These are phyloP conservation scores for Fraxinus floribunda DNA, from an alignment of 305 asterid species.

Conservation along the genomic window DNA sequence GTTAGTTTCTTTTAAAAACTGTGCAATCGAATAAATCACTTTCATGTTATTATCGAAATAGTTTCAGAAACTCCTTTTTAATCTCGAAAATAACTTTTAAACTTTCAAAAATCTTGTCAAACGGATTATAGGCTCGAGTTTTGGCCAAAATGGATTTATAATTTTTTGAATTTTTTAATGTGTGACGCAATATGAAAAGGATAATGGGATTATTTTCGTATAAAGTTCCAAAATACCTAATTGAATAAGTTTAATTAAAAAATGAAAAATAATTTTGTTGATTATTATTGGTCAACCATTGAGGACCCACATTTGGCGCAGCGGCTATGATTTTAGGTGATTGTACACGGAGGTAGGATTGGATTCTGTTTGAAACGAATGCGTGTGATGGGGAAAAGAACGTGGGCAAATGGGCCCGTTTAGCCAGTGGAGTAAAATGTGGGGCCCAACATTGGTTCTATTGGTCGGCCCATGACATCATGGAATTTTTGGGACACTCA, in stretches of 20 bases:
- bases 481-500: conserved; percentile 10
- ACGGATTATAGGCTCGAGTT: no score
- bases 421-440: neutral
- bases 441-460: conserved; percentile 24
- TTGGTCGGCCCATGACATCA: conserved; percentile 34
- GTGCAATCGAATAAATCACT: no score
- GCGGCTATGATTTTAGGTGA: conserved; percentile 26
- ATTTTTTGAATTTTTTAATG: neutral
- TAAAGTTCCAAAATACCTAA: neutral
- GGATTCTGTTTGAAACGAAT: conserved; percentile 14
- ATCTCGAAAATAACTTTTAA: no score
- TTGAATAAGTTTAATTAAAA: no score
- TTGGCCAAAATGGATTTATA: no score
- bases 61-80: no score
- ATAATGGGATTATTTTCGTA: neutral
- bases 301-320: conserved; percentile 24
- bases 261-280: neutral
- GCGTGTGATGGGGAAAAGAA: conserved; percentile 30
- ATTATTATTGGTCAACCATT: conserved; percentile 26
- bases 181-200: neutral
- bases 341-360: conserved; percentile 24
- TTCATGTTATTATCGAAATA: no score
- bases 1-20: no score
- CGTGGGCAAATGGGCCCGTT: conserved; percentile 30
- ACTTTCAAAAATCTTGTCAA: no score